phyloP scores from a whole-genome alignment of 257 asterid species.

The Salvia hispanica region DNA sequence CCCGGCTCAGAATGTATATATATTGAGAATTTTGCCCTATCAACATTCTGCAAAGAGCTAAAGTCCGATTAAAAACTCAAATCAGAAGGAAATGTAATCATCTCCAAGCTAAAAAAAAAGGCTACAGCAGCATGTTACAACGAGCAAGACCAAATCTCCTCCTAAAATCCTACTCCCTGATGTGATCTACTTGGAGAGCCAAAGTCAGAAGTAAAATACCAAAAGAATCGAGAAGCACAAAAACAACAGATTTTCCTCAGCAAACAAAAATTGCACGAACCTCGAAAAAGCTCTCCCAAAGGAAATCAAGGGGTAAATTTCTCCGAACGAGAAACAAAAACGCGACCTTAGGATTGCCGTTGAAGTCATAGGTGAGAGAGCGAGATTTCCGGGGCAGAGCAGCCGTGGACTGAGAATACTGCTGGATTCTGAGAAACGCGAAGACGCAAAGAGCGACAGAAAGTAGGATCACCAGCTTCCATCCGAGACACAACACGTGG shows the following conservation, averaged over 20 bases:
- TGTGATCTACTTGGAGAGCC: too few species aligned
- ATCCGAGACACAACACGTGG: constrained; percentile 57
- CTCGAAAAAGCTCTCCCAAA: constrained; percentile 91
- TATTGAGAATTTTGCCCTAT: constrained; percentile 57
- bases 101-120: not conserved
- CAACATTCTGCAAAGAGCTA: constrained; percentile 61
- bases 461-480: constrained; percentile 62
- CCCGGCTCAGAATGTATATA: constrained; percentile 87
- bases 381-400: constrained; percentile 47
- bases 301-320: constrained; percentile 86
- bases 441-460: constrained; percentile 56
- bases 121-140: not conserved
- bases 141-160: not conserved
- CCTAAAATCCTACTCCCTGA: not conserved
- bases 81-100: not conserved
- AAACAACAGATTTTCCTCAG: constrained; percentile 9
- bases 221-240: constrained; percentile 5
- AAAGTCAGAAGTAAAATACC: not conserved
- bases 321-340: constrained; percentile 71
- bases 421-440: constrained; percentile 69
- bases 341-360: constrained; percentile 78
- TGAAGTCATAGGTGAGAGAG: constrained; percentile 36
- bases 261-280: constrained; percentile 38
- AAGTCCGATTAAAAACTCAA: not conserved
- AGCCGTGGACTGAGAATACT: constrained; percentile 49